Evolutionary conservation across 2,329 filamentous ascomycete species (phyloP), one percentile per base, ranked within the genome.

Genomic region (Microdochium paspali): DNA sequence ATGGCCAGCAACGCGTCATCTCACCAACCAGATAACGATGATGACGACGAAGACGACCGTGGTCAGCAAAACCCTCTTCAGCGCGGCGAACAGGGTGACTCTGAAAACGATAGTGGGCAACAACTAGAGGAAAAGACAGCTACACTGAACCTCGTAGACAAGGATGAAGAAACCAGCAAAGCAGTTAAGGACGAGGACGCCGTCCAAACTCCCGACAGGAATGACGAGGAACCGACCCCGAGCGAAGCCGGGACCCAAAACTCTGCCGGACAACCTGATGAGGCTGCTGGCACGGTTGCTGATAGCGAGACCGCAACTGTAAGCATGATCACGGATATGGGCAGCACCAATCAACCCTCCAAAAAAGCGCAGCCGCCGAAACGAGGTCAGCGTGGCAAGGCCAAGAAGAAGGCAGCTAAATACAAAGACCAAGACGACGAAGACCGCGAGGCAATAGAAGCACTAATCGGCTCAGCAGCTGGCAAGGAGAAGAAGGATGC

Each of bases 351-450:
- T 24, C 57, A 46, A 66, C 50, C 54, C 65, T 46, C 49, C 60
- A 74, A 72, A 63, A 79, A 73, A 59, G 64, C 53, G 13, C 56
- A 61, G 30, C 73, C 64, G 49, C 58, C 65, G 26, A 85, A 82
- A 61, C 82, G 90, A 49, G 89, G 90, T 25, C 89, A 94, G 63
- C 82, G 80, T 49, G 77, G 77, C 50, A 95, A 95, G 62, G 82
- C 84, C 40, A 95, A 94, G 71, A 95, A 93, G 64, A 82, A 88
- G 2, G 88, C 88, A 3, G 72, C 80, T 49, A 96, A 95, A 63
- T 98, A 98, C 68, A 91, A 86, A 43, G 73, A 94, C 56, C 93
- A 97, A 72, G 91, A 97, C 57, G 90, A 95, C 47, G 91, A 95
- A 65, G 93, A 98, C 59, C 87, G 90, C 12, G 79, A 78, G 6